Percentiles rank a stretch among this genome's conserved stretches.
These are phyloP conservation scores for Candida manassasensis DNA, from an alignment of 805 yeast species.

Conservation along the genomic window DNA sequence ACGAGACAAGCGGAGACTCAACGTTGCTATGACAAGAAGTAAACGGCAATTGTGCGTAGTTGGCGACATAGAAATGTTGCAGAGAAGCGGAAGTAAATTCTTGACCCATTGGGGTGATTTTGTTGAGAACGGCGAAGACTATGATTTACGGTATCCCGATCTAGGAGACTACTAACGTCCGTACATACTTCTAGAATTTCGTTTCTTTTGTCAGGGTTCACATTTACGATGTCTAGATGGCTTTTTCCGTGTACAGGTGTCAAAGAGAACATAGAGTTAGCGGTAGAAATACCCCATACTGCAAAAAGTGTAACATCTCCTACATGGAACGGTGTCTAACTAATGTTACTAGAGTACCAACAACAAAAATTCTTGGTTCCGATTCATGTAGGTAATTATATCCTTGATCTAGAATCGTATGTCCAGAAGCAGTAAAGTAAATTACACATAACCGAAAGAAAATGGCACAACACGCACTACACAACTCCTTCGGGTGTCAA, in stretches of 20 bases:
- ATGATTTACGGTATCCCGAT: constrained; percentile 63
- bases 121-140: constrained; percentile 49
- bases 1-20: constrained; percentile 70
- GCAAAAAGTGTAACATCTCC: neutral
- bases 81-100: constrained; percentile 39
- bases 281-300: neutral
- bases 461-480: too few relatives aligned
- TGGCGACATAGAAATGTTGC: constrained; percentile 77
- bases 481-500: too few relatives aligned
- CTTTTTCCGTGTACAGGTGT: too few relatives aligned
- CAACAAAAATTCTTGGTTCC: too few relatives aligned
- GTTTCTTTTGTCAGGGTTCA: neutral
- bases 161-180: constrained; percentile 19
- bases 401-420: too few relatives aligned
- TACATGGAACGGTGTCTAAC: neutral
- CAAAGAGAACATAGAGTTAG: too few relatives aligned
- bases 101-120: constrained; percentile 63
- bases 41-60: constrained; percentile 78
- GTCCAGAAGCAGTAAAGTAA: too few relatives aligned
- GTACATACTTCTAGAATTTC: neutral
- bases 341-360: neutral
- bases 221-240: neutral
- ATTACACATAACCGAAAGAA: too few relatives aligned
- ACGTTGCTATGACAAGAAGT: constrained; percentile 92
- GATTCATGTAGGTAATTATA: too few relatives aligned